phyloP scores from a whole-genome alignment of 345 rosid genomes.

The Eucalyptus rudis region DNA sequence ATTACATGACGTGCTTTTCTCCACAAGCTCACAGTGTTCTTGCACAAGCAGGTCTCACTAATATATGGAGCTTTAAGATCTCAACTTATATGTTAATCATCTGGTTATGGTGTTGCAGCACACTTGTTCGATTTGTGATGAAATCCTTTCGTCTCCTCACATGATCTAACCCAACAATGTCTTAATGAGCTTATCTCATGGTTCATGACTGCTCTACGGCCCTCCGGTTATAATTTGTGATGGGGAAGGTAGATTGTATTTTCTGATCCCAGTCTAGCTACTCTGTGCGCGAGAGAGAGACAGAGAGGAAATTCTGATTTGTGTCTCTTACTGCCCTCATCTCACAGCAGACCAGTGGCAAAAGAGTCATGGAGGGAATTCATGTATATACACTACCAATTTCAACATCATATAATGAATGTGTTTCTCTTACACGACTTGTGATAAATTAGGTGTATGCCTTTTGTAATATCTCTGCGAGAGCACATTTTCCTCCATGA shows the following conservation, averaged over 20 bases:
- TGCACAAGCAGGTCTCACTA: background rate
- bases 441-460: background rate
- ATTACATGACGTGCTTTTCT: background rate
- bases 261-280: background rate
- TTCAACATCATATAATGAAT: background rate
- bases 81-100: background rate
- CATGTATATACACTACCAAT: background rate
- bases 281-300: background rate
- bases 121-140: background rate
- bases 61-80: background rate
- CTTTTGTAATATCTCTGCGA: background rate
- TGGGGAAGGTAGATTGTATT: background rate
- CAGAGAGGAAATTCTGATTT: background rate
- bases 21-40: background rate
- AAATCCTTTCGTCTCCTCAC: background rate
- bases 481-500: background rate
- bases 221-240: background rate
- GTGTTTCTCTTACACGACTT: background rate
- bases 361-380: background rate
- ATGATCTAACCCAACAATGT: background rate
- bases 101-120: background rate
- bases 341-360: background rate
- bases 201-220: background rate
- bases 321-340: background rate
- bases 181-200: background rate